Conservation (phyloP, 148 eudicot species). For the Heliosperma pusillum region DNA sequence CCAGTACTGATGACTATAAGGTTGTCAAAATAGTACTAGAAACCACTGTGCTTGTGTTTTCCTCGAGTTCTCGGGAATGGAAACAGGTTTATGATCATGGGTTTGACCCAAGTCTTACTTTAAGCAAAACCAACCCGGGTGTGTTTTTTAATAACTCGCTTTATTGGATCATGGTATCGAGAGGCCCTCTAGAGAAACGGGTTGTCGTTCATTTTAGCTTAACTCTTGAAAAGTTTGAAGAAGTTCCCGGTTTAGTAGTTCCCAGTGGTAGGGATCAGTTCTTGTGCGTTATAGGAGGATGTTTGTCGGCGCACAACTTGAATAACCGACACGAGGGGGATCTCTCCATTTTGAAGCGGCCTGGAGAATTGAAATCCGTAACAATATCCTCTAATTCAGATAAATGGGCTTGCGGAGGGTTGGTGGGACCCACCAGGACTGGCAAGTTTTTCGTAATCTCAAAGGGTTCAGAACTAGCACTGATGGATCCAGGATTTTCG, state of each 20-base stretch:
- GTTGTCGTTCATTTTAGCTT: conserved; percentile 23
- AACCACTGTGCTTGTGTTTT: conserved; percentile 16
- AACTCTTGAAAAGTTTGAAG: conserved; percentile 25
- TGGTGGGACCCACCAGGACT: conserved; percentile 27
- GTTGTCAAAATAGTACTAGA: conserved; percentile 21
- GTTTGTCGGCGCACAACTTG: conserved; percentile 18
- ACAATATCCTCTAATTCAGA: neutral
- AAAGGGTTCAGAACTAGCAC: conserved; percentile 15
- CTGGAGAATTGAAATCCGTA: conserved; percentile 17
- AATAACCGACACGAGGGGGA: conserved; percentile 9
- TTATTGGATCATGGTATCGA: conserved; percentile 25
- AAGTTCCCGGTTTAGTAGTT: conserved; percentile 1
- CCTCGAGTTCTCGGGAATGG: conserved; percentile 23
- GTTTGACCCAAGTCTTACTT: conserved; percentile 9
- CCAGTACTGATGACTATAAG: conserved; percentile 28
- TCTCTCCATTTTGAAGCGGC: conserved; percentile 21
- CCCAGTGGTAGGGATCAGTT: conserved; percentile 25
- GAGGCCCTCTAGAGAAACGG: neutral
- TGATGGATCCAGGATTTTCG: conserved; percentile 18
- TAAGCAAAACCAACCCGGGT: conserved; percentile 22
- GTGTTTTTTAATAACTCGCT: conserved; percentile 24
- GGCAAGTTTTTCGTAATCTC: conserved; percentile 23
- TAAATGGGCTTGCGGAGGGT: conserved; percentile 10
- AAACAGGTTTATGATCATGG: conserved; percentile 19
- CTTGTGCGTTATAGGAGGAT: conserved; percentile 27